phyloP scores from a whole-genome alignment of 441 rosid genomes.

The Erodium texanum region DNA sequence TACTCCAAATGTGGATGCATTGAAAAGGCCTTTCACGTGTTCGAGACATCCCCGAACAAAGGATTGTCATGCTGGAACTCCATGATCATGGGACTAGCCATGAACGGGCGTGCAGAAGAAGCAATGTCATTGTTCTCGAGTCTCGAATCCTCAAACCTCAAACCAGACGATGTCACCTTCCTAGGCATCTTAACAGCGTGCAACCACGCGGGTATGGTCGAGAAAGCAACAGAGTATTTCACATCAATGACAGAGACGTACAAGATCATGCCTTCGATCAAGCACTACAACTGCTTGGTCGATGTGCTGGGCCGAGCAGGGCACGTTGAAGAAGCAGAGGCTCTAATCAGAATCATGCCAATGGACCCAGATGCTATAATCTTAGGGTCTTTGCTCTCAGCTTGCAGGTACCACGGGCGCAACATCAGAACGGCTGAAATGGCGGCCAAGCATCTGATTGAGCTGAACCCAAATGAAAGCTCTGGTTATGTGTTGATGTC shows the following conservation, averaged over 20 bases:
- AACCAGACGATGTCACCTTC: slow-evolving; percentile 45
- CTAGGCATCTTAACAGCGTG: slow-evolving; percentile 51
- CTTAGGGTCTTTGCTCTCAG: slow-evolving; percentile 48
- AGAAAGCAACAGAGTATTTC: slow-evolving; percentile 31
- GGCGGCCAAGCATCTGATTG: slow-evolving; percentile 32
- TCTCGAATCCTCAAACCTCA: slow-evolving; percentile 37
- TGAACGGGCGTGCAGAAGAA: slow-evolving; percentile 38
- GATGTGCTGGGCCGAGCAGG: slow-evolving; percentile 47
- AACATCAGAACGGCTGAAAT: slow-evolving; percentile 37
- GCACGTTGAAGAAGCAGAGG: slow-evolving; percentile 43
- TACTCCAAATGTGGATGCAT: slow-evolving; percentile 61
- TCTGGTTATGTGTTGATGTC: slow-evolving; percentile 54
- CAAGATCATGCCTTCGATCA: slow-evolving; percentile 45
- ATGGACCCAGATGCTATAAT: slow-evolving; percentile 34
- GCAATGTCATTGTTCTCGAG: slow-evolving; percentile 40
- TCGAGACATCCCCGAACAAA: slow-evolving; percentile 25
- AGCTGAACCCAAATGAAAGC: slow-evolving; percentile 39
- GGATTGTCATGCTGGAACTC: slow-evolving; percentile 64
- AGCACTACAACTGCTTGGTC: slow-evolving; percentile 55
- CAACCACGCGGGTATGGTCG: slow-evolving; percentile 36
- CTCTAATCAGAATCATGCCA: slow-evolving; percentile 35
- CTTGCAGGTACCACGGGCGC: slow-evolving; percentile 35
- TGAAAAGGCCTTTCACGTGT: slow-evolving; percentile 39
- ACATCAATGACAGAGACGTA: slow-evolving; percentile 34
- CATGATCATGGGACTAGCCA: slow-evolving; percentile 52